Percentiles rank a stretch among this genome's conserved stretches.
Conservation (phyloP, 345 rosid species). For the Theobroma cacao region DNA sequence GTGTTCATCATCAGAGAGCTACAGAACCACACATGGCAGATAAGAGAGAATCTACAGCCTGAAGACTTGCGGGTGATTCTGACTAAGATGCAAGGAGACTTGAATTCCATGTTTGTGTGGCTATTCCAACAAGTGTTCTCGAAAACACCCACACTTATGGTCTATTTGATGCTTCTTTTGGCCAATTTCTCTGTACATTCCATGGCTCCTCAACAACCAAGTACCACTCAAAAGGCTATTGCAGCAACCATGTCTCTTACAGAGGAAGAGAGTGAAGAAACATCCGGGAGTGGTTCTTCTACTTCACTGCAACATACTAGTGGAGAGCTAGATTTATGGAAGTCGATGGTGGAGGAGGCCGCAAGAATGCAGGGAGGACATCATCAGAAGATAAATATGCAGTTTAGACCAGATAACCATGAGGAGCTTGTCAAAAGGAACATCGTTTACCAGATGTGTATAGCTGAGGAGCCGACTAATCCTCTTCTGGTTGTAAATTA, state of each 20-base stretch:
- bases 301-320: too few relatives aligned
- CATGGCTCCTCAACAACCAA: constrained; percentile 25
- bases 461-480: constrained; percentile 61
- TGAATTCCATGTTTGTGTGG: constrained; percentile 59
- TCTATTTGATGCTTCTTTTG: constrained; percentile 61
- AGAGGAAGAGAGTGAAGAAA: constrained; percentile 17
- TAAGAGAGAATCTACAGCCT: constrained; percentile 29
- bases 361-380: constrained; percentile 32
- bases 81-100: constrained; percentile 46
- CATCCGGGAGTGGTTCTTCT: constrained; percentile 3
- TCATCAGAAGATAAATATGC: constrained; percentile 33
- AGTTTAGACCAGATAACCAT: constrained; percentile 44
- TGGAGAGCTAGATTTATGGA: constrained; percentile 59
- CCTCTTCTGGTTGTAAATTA: constrained; percentile 62
- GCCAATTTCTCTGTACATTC: constrained; percentile 71
- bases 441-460: constrained; percentile 49
- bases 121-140: constrained; percentile 68
- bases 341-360: constrained; percentile 47
- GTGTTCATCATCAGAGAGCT: constrained; percentile 68
- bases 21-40: constrained; percentile 47
- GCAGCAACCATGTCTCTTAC: not conserved
- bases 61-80: constrained; percentile 44
- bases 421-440: constrained; percentile 45
- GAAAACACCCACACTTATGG: constrained; percentile 69
- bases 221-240: not conserved